phyloP scores from a whole-genome alignment of 1,284 basidiomycete genomes.

The Anthracocystis panici-leucophaei region DNA sequence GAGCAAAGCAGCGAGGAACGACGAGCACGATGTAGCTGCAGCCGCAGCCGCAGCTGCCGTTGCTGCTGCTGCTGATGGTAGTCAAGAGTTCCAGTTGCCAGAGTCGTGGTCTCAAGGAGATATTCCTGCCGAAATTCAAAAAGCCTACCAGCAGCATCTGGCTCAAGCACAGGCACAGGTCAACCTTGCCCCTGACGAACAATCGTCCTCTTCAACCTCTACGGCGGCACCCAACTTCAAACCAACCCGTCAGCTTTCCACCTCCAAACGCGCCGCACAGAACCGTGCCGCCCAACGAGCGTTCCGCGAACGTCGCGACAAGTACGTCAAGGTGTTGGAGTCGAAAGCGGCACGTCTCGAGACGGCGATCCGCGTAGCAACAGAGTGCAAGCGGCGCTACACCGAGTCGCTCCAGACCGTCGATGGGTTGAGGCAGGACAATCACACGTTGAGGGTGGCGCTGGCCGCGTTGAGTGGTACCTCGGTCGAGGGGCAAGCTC shows the following conservation, averaged over 20 bases:
- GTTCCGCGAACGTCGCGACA: constrained; percentile 61
- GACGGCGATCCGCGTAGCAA: constrained; percentile 50
- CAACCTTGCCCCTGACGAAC: constrained; percentile 5
- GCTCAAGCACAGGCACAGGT: constrained; percentile 28
- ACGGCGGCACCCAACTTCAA: constrained; percentile 15
- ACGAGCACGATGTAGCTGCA: constrained; percentile 15
- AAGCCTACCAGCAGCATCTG: constrained; percentile 47
- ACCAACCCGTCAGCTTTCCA: constrained; percentile 51
- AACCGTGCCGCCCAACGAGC: constrained; percentile 66
- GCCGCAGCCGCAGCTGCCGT: constrained; percentile 27
- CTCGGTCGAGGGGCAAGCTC: constrained; percentile 24
- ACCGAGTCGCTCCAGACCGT: constrained; percentile 58
- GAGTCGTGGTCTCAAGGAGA: constrained; percentile 34
- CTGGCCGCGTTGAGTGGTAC: constrained; percentile 58
- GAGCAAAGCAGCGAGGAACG: constrained; percentile 21
- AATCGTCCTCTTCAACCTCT: not conserved
- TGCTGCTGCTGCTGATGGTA: constrained; percentile 13
- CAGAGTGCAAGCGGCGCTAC: constrained; percentile 54
- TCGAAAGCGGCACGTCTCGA: constrained; percentile 55
- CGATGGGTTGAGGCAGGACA: constrained; percentile 59
- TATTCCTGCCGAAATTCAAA: constrained; percentile 36
- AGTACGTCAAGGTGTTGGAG: constrained; percentile 63
- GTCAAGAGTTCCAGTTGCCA: constrained; percentile 13
- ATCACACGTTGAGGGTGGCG: constrained; percentile 59
- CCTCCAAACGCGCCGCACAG: constrained; percentile 62